phyloP scores from a whole-genome alignment of 768 basidiomycete species.

The Paxillus ammoniavirescens region DNA sequence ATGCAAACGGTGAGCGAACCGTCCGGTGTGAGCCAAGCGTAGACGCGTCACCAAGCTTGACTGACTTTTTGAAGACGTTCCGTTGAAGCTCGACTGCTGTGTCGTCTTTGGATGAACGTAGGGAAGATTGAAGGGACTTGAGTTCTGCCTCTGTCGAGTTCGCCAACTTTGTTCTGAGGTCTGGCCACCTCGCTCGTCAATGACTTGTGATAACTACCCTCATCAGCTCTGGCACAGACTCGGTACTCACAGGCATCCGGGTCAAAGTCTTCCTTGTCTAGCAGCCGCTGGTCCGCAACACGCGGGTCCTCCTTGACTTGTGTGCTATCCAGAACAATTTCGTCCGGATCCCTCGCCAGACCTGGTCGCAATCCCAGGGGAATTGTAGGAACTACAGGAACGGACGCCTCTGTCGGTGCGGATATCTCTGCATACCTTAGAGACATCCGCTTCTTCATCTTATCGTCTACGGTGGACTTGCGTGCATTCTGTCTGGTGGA shows the following conservation, averaged over 20 bases:
- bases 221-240: background rate
- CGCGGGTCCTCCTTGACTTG: slow-evolving; percentile 55
- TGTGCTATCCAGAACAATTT: slow-evolving; percentile 44
- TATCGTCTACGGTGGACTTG: slow-evolving; percentile 67
- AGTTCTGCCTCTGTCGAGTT: slow-evolving; percentile 86
- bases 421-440: slow-evolving; percentile 90
- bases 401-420: slow-evolving; percentile 53
- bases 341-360: slow-evolving; percentile 41
- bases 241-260: slow-evolving; percentile 77
- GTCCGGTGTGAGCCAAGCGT: background rate
- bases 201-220: background rate
- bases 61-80: slow-evolving; percentile 90
- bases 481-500: slow-evolving; percentile 41
- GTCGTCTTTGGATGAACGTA: slow-evolving; percentile 67
- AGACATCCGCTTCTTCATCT: slow-evolving; percentile 95
- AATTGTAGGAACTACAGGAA: slow-evolving; percentile 60
- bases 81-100: slow-evolving; percentile 80
- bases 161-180: slow-evolving; percentile 82
- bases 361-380: slow-evolving; percentile 43
- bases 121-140: slow-evolving; percentile 70
- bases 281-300: slow-evolving; percentile 51
- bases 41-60: slow-evolving; percentile 21
- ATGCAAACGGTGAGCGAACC: slow-evolving; percentile 8
- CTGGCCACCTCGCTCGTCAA: slow-evolving; percentile 33
- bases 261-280: slow-evolving; percentile 83